These are phyloP conservation scores for Leccinum fibrillosum DNA, from an alignment of 768 basidiomycete species.

Conservation along the genomic window DNA sequence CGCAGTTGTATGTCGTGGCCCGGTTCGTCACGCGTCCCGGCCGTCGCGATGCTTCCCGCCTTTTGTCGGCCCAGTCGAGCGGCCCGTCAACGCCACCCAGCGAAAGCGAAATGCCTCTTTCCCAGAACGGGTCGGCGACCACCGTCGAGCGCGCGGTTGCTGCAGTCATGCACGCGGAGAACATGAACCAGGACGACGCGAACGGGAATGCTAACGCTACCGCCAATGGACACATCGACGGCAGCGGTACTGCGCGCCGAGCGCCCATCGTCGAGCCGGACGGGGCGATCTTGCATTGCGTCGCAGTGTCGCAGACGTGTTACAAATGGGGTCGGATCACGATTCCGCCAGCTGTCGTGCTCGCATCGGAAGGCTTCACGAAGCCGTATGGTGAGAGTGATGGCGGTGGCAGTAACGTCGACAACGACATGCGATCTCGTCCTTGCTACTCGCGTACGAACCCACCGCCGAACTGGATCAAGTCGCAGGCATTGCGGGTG, in stretches of 20 bases:
- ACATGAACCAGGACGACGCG: neutral
- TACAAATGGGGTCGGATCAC: slow-evolving; percentile 74
- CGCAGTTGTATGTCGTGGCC: slow-evolving; percentile 58
- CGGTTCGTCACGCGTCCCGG: slow-evolving; percentile 60
- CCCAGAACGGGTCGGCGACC: slow-evolving; percentile 6
- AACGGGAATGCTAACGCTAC: neutral
- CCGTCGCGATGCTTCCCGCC: neutral
- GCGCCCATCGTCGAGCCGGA: slow-evolving; percentile 34
- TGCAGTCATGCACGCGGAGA: slow-evolving; percentile 5
- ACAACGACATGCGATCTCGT: neutral
- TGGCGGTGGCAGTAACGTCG: neutral
- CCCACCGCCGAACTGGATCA: slow-evolving; percentile 28
- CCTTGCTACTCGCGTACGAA: slow-evolving; percentile 30
- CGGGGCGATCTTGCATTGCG: slow-evolving; percentile 57
- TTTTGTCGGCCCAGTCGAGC: slow-evolving; percentile 24
- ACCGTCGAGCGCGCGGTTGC: slow-evolving; percentile 14
- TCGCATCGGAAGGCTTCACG: slow-evolving; percentile 58
- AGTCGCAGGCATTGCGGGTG: slow-evolving; percentile 22
- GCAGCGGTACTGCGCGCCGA: neutral
- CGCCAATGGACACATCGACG: neutral
- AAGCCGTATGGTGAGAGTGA: slow-evolving; percentile 12
- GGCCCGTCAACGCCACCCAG: slow-evolving; percentile 21
- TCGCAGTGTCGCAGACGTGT: slow-evolving; percentile 60
- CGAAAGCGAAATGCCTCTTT: neutral
- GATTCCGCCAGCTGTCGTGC: slow-evolving; percentile 61